phyloP scores from a whole-genome alignment of 345 rosid species.

The Syzygium jambos region DNA sequence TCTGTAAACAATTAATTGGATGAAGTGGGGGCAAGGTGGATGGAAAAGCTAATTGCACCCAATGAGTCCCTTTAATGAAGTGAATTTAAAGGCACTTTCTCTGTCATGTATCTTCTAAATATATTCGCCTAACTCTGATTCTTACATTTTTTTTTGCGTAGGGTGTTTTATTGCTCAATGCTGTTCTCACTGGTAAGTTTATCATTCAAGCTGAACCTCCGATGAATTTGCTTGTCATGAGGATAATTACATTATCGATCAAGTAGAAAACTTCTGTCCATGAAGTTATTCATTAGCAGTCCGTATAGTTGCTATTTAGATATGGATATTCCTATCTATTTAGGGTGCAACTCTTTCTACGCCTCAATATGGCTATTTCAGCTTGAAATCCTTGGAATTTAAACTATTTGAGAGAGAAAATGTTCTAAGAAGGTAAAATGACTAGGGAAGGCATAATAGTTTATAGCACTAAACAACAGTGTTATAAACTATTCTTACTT shows the following conservation, averaged over 20 bases:
- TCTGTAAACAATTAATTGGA: neutral
- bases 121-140: neutral
- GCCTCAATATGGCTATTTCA: neutral
- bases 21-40: neutral
- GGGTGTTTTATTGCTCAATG: constrained; percentile 88
- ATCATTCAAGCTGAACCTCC: neutral
- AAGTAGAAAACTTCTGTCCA: neutral
- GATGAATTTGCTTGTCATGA: neutral
- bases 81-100: neutral
- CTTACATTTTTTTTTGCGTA: constrained; percentile 9
- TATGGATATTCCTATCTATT: neutral
- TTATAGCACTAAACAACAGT: neutral
- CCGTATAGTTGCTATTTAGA: neutral
- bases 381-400: neutral
- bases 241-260: neutral
- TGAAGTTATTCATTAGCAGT: neutral
- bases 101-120: neutral
- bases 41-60: neutral
- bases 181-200: constrained; percentile 79
- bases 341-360: neutral
- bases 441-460: neutral
- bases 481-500: too few species aligned
- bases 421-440: neutral
- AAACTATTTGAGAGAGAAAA: neutral
- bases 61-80: neutral